A percentile compares a stretch with the other conserved stretches of the same genome.
Evolutionary conservation across 1,284 basidiomycete genomes (phyloP).

Genomic region (Malassezia slooffiae): DNA sequence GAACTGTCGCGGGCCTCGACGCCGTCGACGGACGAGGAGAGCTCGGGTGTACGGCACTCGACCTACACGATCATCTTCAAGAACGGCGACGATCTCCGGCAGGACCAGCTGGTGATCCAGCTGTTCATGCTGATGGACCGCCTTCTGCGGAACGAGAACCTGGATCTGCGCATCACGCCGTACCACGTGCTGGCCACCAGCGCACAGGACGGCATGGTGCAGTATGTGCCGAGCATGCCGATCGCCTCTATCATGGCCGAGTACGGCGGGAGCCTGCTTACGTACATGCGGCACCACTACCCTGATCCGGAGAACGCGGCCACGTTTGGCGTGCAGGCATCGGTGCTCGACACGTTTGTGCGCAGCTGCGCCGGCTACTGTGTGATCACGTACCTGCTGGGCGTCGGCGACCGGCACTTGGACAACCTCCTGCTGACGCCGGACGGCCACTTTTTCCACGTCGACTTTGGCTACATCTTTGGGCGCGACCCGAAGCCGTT

Average conservation of each 20-base stretch:
- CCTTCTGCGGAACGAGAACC: conserved; percentile 80
- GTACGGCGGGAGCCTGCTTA: conserved; percentile 63
- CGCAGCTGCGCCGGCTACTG: conserved; percentile 97
- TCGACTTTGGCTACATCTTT: conserved; percentile 97
- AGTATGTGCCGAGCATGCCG: conserved; percentile 89
- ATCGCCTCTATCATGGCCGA: conserved; percentile 77
- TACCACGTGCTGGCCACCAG: conserved; percentile 92
- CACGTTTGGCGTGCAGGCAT: conserved; percentile 79
- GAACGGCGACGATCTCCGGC: conserved; percentile 94
- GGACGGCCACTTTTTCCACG: conserved; percentile 63
- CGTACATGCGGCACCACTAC: conserved; percentile 71
- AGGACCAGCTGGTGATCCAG: conserved; percentile 94
- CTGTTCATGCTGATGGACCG: conserved; percentile 96
- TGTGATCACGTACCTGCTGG: conserved; percentile 89
- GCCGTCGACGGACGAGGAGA: neutral
- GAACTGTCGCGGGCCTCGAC: neutral
- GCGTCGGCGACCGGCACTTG: conserved; percentile 91
- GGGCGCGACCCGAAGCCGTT: conserved; percentile 96
- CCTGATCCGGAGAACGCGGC: conserved; percentile 85
- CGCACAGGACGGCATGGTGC: conserved; percentile 82
- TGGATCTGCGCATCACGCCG: conserved; percentile 82
- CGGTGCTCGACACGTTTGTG: conserved; percentile 89
- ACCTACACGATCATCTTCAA: conserved; percentile 89
- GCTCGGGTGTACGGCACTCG: neutral
- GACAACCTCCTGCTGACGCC: conserved; percentile 88